Base-by-base conservation (phyloP, 129 eudicot genomes). In the Rutidosis leptorrhynchoides region DNA sequence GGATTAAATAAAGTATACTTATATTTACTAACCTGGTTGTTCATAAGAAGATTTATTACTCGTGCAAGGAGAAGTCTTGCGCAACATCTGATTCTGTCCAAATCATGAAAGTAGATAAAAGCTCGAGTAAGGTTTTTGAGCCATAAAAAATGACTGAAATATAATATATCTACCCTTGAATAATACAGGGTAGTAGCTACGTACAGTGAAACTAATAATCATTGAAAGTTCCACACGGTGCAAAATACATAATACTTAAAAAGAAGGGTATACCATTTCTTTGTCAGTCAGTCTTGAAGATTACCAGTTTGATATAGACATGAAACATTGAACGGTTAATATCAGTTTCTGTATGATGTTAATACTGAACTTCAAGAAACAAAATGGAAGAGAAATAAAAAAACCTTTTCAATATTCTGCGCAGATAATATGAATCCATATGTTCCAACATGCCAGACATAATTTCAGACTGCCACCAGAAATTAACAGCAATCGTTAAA, bases 401-500 rank as follows among this genome's bases (percentile, higher is more conserved):
- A 72, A 49, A 86, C 96, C 96, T 89, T 75, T 83, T 93, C 68
- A 93, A 60, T 76, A 93, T 82, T 71, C 90, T 86, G 52, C 99
- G 89, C 64, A 86, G 70, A 75, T 93, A 93, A 78, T 93, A 93
- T 6, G 90, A 77, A 81, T 93, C 99, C 99, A 93, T 93, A 84
- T 93, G 96, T 46, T 89, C 92, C 57, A 74, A 62, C 92, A 93
- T 83, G 75, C 79, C 81, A 63, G 86, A 86, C 88, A 89, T 83
- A 40, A 82, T 71, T 62, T 74, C 70, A 55, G 99, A 93, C 57
- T 69, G 87, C 98, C 99, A 93, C 99, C 99, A 93, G 72, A 93
- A 83, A 78, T 93, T 93, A 52, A 93, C 88, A 54, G 92, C 99
- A 52, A 89, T 72, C 32, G 99, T 93, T 66, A 93, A 67, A 70